Conservation (phyloP, 2,329 filamentous ascomycete genomes). For the Didymella lethalis region DNA sequence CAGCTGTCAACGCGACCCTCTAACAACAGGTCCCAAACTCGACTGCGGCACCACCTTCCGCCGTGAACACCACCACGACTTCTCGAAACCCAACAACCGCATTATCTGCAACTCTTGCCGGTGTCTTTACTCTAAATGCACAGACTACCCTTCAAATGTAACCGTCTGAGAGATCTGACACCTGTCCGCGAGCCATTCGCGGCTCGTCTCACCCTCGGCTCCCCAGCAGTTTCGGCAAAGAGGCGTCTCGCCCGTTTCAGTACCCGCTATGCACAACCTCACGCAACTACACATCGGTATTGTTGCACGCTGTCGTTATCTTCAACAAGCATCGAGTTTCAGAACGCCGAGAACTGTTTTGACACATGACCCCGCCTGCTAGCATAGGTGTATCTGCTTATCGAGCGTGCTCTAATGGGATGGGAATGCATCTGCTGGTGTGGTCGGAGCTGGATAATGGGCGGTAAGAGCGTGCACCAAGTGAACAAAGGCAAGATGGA, state of each 20-base stretch:
- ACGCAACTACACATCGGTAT: not conserved
- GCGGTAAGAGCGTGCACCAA: too few species aligned
- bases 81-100: not conserved
- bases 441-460: too few species aligned
- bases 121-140: not conserved
- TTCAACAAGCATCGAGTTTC: not conserved
- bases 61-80: not conserved
- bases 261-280: constrained; percentile 6
- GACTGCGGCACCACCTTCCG: not conserved
- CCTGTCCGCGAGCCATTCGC: not conserved
- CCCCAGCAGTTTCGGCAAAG: not conserved
- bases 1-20: not conserved
- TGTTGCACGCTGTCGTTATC: not conserved
- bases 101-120: not conserved
- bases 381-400: not conserved
- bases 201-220: not conserved
- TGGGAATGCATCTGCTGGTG: not conserved
- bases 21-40: not conserved
- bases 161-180: constrained; percentile 5
- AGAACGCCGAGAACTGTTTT: constrained; percentile 7
- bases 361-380: not conserved
- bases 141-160: not conserved
- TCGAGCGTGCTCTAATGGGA: not conserved
- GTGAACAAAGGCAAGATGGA: too few species aligned
- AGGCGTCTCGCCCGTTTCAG: constrained; percentile 23